Base-by-base conservation (phyloP, 2,329 filamentous ascomycete genomes). In the Penicillium sp. region DNA sequence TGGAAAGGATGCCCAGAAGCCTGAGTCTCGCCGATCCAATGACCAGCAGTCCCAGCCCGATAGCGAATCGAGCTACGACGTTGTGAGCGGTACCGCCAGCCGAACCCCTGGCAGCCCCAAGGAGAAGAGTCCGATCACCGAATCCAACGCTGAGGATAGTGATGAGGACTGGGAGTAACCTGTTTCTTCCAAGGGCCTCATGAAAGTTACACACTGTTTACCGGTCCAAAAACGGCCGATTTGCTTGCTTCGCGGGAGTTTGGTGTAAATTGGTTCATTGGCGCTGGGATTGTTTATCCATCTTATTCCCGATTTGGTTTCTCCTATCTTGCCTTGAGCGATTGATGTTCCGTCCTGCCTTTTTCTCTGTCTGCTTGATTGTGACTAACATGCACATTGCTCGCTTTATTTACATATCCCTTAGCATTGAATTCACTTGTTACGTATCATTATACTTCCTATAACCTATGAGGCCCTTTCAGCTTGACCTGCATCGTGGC, bases 31-130 rank as follows among this genome's bases (percentile, higher is more conserved):
- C 46, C 73, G 75, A 33, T 95, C 90, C 24, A 87, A 95, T 63
- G 90, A 95, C 64, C 87, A 90, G 68, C 90, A 92, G 68, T 95
- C 88, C 24, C 88, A 93, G 59, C 84, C 90, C 6, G 93, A 93
- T 63, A 96, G 92, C 67, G 93, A 98, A 62, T 89, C 89, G 15
- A 95, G 90, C 73, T 98, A 98, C 69, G 93, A 98, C 68, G 80
- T 98, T 29, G 89, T 98, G 40, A 91, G 87, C 44, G 88, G 87
- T 42, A 81, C 82, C 39, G 83, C 85, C 32, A 95, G 88, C 68
- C 87, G 88, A 57, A 86, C 89, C 15, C 87, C 89, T 1, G 79
- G 81, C 4, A 84, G 80, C 52, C 82, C 82, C 2, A 79, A 79
- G 62, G 79, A 81, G 49, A 71, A 70, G 52, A 77, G 71, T 44